Evolutionary conservation across 2,329 filamentous ascomycete genomes (phyloP), one percentile per base, ranked within the genome.

Genomic region (Apiospora sp.): DNA sequence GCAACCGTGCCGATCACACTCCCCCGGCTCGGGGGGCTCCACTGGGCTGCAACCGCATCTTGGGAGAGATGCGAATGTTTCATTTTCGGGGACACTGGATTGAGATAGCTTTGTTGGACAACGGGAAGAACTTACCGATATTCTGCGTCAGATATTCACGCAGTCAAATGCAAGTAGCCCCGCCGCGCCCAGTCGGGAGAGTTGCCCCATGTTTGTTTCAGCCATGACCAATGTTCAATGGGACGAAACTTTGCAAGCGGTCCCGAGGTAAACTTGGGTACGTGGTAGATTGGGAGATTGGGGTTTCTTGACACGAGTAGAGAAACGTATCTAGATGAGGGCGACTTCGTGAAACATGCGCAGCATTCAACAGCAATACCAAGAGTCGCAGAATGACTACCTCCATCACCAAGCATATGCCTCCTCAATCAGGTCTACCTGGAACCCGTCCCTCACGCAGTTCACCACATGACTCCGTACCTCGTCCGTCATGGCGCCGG

Each of bases 401-500:
- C 1, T 49, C 22, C 30, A 22, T 68, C 41, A 71, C 70, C 70
- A 71, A 49, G 61, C 61, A 30, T 71, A 71, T 19, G 61, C n/a
- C 58, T 71, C 70, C 43, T 71, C 70, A 12, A 71, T 49, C 22
- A 71, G 34, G 41, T 71, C 43, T 0, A 71, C 43, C 14, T 27
- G 49, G 22, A 71, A 73, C 27, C 78, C 72, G 67, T 77, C 74
- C 72, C 74, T 73, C 41, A 77, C 71, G 73, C 76, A 74, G 54
- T 51, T n/a, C 4, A 76, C 72, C 30, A 77, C 74, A 68, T 76
- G 71, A n/a, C 41, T 73, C 54, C 76, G 72, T 2, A 76, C 77
- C 41, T 79, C 79, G 37, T 80, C 79, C 0, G 78, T 78, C 78
- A 80, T 79, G 4, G 71, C 73, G 10, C 73, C 75, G 1, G 79